Percentiles rank a stretch among this genome's conserved stretches.
Evolutionary conservation across 805 yeast species (phyloP).

Genomic region (Kockiozyma suomiensis): DNA sequence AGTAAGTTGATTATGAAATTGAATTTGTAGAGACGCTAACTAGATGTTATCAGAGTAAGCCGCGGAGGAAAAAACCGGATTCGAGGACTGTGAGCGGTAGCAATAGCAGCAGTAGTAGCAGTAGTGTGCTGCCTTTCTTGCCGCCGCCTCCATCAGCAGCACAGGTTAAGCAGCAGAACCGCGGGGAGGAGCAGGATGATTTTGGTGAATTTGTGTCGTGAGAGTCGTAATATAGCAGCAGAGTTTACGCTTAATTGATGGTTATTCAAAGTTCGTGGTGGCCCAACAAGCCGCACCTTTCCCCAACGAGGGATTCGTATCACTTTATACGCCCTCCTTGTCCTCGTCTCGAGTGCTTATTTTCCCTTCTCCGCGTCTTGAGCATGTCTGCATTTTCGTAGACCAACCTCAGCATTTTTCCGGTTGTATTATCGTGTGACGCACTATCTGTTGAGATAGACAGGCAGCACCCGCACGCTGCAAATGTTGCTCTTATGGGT

Average conservation of each 20-base stretch:
- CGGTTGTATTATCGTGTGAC: no score
- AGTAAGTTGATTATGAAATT: neutral
- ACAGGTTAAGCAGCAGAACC: constrained; percentile 16
- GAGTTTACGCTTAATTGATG: no score
- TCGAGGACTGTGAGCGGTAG: neutral
- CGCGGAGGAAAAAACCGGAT: neutral
- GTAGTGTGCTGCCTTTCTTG: constrained; percentile 10
- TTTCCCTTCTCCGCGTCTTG: no score
- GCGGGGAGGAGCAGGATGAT: constrained; percentile 6
- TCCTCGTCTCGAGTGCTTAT: neutral
- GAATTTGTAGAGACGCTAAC: neutral
- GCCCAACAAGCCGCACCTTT: neutral
- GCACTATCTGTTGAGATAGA: no score
- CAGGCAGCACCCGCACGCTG: no score
- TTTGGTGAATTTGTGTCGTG: constrained; percentile 23
- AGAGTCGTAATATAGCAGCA: no score
- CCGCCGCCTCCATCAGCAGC: constrained; percentile 40
- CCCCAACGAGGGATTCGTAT: constrained; percentile 7
- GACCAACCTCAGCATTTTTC: no score
- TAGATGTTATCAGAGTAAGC: neutral
- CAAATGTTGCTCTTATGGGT: neutral
- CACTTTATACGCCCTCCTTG: no score
- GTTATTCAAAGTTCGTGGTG: no score
- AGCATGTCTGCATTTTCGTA: neutral
- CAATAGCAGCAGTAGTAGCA: neutral